phyloP scores from a whole-genome alignment of 805 yeast genomes.

The Saturnispora bothae region DNA sequence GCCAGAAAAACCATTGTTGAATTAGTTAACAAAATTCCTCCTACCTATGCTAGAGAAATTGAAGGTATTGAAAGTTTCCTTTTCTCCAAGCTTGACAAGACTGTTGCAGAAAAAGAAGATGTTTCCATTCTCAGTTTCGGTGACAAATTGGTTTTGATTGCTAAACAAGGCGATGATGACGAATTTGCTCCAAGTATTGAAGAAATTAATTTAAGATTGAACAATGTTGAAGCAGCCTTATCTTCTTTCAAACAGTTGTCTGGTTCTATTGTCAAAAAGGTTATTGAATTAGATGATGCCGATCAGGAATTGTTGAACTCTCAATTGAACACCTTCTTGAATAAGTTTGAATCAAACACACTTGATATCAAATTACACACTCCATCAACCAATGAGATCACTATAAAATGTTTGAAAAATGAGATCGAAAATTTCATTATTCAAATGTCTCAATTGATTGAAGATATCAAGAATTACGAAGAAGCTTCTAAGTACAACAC shows the following conservation, averaged over 20 bases:
- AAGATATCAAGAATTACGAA: conserved; percentile 33
- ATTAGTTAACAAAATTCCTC: conserved; percentile 62
- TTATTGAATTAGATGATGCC: conserved; percentile 39
- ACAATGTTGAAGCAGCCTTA: conserved; percentile 43
- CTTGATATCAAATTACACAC: conserved; percentile 42
- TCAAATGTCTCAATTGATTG: conserved; percentile 44
- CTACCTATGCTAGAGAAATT: conserved; percentile 47
- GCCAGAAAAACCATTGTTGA: conserved; percentile 68
- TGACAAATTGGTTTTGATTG: conserved; percentile 44
- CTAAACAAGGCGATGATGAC: conserved; percentile 38
- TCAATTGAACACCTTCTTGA: conserved; percentile 31
- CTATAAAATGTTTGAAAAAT: conserved; percentile 57
- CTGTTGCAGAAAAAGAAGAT: conserved; percentile 34
- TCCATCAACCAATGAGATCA: conserved; percentile 39
- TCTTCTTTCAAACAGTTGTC: conserved; percentile 50
- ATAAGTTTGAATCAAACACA: conserved; percentile 22
- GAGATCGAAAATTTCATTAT: conserved; percentile 47
- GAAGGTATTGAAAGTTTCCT: conserved; percentile 61
- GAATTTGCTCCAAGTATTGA: conserved; percentile 65
- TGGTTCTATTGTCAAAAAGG: conserved; percentile 38
- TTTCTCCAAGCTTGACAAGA: conserved; percentile 33
- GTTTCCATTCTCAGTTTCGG: conserved; percentile 53
- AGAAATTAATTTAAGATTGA: conserved; percentile 47
- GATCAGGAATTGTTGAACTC: conserved; percentile 55
- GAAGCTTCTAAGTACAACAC: conserved; percentile 31